These are phyloP conservation scores for Apiotrichum montevideense DNA, from an alignment of 1,284 basidiomycete species.

Conservation along the genomic window DNA sequence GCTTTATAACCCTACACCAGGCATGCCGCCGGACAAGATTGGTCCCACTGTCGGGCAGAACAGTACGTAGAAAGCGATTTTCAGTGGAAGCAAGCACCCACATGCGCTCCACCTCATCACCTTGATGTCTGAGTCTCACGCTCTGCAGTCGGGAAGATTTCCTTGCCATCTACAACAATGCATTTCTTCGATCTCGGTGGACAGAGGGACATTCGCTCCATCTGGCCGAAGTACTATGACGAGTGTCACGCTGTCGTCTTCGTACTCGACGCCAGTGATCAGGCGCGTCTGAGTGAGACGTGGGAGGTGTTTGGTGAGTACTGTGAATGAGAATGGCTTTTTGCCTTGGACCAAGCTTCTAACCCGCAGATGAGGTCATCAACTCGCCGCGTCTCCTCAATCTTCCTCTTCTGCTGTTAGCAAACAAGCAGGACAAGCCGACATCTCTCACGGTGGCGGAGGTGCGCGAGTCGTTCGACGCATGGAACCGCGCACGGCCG, in stretches of 20 bases:
- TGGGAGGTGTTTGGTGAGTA: constrained; percentile 88
- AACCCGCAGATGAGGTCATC: constrained; percentile 64
- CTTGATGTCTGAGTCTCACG: too few species aligned
- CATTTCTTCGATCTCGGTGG: constrained; percentile 94
- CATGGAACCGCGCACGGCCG: constrained; percentile 54
- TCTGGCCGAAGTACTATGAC: constrained; percentile 89
- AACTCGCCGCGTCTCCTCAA: constrained; percentile 78
- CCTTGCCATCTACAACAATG: constrained; percentile 79
- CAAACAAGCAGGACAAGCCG: constrained; percentile 85
- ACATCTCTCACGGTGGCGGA: constrained; percentile 75
- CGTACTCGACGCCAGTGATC: constrained; percentile 82
- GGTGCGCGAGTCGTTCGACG: constrained; percentile 81
- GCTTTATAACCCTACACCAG: constrained; percentile 75
- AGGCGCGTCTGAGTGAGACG: constrained; percentile 74
- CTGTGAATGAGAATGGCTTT: not conserved
- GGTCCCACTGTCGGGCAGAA: constrained; percentile 92
- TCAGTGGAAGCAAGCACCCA: too few species aligned
- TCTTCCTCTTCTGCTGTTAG: constrained; percentile 77
- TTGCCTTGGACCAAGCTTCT: not conserved
- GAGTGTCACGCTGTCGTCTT: constrained; percentile 91
- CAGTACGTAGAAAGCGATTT: constrained; percentile 53
- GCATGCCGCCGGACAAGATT: constrained; percentile 79
- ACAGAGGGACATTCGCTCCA: constrained; percentile 79
- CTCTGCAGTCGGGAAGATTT: constrained; percentile 74
- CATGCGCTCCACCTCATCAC: too few species aligned